A percentile compares a stretch with the other conserved stretches of the same genome.
Conservation (phyloP, 768 basidiomycete genomes). For the Erythrobasidium yunnanense region DNA sequence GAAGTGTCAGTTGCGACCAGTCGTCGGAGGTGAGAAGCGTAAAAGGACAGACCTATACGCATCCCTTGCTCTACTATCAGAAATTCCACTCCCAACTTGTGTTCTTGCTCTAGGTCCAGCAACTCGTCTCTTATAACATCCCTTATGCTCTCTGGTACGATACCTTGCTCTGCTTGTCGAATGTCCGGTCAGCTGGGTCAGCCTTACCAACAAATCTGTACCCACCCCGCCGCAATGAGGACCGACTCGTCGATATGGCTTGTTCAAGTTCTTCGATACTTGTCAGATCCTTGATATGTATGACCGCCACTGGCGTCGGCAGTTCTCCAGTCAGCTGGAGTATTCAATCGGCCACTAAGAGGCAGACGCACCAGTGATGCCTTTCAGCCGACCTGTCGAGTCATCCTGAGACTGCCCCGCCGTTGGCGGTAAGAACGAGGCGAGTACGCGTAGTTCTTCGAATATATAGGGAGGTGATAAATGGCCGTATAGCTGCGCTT, state of each 20-base stretch:
- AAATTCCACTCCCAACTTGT: constrained; percentile 15
- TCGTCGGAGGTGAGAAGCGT: too few relatives aligned
- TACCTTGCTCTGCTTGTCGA: too few relatives aligned
- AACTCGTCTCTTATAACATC: neutral
- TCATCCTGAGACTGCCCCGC: neutral
- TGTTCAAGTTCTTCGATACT: neutral
- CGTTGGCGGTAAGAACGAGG: constrained; percentile 50
- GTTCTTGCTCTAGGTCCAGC: neutral
- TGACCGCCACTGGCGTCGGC: constrained; percentile 45
- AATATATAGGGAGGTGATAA: constrained; percentile 68
- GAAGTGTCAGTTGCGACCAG: too few relatives aligned
- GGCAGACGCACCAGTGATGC: constrained; percentile 17
- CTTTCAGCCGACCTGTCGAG: constrained; percentile 6
- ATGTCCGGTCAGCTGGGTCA: too few relatives aligned
- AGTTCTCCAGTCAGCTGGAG: neutral
- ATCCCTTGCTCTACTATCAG: constrained; percentile 23
- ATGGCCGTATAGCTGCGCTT: constrained; percentile 69
- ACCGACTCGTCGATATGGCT: neutral
- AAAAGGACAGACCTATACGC: constrained; percentile 1
- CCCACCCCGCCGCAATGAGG: too few relatives aligned
- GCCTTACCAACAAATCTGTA: too few relatives aligned
- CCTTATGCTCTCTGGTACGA: neutral
- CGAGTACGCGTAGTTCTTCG: constrained; percentile 61
- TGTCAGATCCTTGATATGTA: constrained; percentile 66
- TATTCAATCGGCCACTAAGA: neutral